Conservation (phyloP, 2,329 filamentous ascomycete species). For the Lasiodiplodia sp. region DNA sequence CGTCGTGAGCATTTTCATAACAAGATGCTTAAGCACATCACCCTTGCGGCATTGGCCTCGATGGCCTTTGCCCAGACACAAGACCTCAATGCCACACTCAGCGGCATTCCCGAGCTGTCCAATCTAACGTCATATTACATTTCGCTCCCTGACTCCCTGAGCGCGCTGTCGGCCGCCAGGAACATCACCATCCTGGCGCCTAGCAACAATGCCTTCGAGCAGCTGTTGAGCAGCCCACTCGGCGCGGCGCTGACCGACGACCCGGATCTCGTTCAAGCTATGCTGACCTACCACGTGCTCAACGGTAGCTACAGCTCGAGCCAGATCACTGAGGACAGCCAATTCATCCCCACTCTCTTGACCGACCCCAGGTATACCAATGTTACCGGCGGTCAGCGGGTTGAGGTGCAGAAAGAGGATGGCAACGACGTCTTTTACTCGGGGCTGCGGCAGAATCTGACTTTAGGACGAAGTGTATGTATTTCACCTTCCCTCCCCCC, state of each 20-base stretch:
- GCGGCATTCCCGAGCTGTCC: slow-evolving; percentile 43
- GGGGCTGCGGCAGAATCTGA: slow-evolving; percentile 59
- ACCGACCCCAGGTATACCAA: slow-evolving; percentile 62
- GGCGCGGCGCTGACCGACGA: slow-evolving; percentile 39
- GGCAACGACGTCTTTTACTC: slow-evolving; percentile 60
- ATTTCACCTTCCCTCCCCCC: not conserved
- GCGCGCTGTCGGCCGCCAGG: slow-evolving; percentile 46
- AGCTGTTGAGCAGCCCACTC: slow-evolving; percentile 47
- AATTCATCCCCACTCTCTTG: slow-evolving; percentile 60
- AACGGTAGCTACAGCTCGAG: slow-evolving; percentile 57
- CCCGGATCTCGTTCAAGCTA: slow-evolving; percentile 50
- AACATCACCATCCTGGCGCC: slow-evolving; percentile 68
- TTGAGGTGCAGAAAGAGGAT: slow-evolving; percentile 55
- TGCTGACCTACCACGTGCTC: slow-evolving; percentile 65
- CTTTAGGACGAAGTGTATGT: slow-evolving; percentile 59
- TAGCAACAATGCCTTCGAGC: slow-evolving; percentile 58
- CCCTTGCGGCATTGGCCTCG: slow-evolving; percentile 45
- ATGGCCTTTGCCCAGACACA: slow-evolving; percentile 44
- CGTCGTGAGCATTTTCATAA: not conserved
- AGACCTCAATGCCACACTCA: slow-evolving; percentile 43
- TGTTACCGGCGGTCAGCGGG: slow-evolving; percentile 66
- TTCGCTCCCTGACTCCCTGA: slow-evolving; percentile 46
- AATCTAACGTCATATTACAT: slow-evolving; percentile 47
- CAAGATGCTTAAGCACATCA: slow-evolving; percentile 50
- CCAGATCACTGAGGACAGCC: slow-evolving; percentile 45